Conservation (phyloP, 2,329 filamentous ascomycete genomes). For the Dactylella cylindrospora region DNA sequence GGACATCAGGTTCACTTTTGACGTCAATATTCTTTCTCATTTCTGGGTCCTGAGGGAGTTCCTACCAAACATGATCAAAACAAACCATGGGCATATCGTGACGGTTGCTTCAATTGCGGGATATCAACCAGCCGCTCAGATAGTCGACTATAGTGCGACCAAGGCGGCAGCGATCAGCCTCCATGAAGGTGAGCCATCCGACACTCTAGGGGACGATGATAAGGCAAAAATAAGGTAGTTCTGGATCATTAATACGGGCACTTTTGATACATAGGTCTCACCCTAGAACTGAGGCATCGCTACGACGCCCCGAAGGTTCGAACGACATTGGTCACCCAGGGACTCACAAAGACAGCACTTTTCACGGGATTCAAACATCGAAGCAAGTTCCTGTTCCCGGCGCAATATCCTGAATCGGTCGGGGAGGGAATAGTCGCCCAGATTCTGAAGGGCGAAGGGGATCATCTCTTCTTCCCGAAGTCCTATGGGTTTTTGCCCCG, state of each 20-base stretch:
- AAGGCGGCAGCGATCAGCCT: constrained; percentile 69
- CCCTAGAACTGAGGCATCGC: constrained; percentile 60
- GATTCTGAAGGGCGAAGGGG: constrained; percentile 61
- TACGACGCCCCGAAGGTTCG: constrained; percentile 67
- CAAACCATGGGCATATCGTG: constrained; percentile 72
- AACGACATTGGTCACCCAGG: constrained; percentile 67
- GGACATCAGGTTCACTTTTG: constrained; percentile 68
- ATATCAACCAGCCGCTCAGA: constrained; percentile 62
- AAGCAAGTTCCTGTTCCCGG: constrained; percentile 58
- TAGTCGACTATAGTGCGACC: constrained; percentile 68
- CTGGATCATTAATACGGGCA: not conserved
- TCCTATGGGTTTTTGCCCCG: constrained; percentile 54
- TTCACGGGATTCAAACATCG: constrained; percentile 61
- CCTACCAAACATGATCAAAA: constrained; percentile 64
- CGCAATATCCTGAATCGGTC: constrained; percentile 64
- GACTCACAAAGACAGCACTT: constrained; percentile 64
- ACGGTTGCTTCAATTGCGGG: constrained; percentile 68
- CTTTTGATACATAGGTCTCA: constrained; percentile 55
- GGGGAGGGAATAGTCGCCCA: constrained; percentile 65
- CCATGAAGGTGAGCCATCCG: constrained; percentile 59
- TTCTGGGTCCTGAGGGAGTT: constrained; percentile 69
- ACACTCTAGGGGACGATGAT: constrained; percentile 51
- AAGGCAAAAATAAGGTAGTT: constrained; percentile 9
- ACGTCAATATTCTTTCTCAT: constrained; percentile 69
- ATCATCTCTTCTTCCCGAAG: constrained; percentile 60